Evolutionary conservation across 2,329 filamentous ascomycete genomes (phyloP).

Genomic region (Colletotrichum sp.): DNA sequence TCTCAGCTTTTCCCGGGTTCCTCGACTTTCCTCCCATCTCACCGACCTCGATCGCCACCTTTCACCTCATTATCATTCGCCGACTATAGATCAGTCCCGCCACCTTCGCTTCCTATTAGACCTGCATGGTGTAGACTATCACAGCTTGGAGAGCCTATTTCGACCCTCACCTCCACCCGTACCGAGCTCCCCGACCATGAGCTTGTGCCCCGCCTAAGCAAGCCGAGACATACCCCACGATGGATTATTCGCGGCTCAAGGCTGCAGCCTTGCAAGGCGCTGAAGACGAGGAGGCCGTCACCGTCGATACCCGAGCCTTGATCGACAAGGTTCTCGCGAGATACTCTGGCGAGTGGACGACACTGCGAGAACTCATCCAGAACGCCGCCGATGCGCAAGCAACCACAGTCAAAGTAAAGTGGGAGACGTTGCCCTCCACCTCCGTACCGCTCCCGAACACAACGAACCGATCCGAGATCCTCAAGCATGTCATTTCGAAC

Average conservation of each 20-base stretch:
- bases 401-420: conserved; percentile 85
- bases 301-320: conserved; percentile 92
- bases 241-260: conserved; percentile 79
- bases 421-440: conserved; percentile 87
- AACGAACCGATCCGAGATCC: conserved; percentile 69
- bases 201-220: background rate
- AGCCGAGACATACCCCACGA: conserved; percentile 34
- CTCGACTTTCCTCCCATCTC: background rate
- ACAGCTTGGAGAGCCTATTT: background rate
- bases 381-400: conserved; percentile 98
- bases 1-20: background rate
- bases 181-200: conserved; percentile 1
- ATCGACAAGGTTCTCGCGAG: conserved; percentile 98
- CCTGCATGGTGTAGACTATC: background rate
- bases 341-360: conserved; percentile 95
- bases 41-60: conserved; percentile 8
- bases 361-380: conserved; percentile 90
- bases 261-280: conserved; percentile 86
- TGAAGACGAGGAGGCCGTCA: conserved; percentile 95
- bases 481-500: conserved; percentile 84
- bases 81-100: background rate
- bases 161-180: background rate
- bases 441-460: conserved; percentile 73
- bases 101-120: background rate
- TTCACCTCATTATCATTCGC: background rate